These are phyloP conservation scores for Botryotinia calthae DNA, from an alignment of 2,329 filamentous ascomycete species.

Conservation along the genomic window DNA sequence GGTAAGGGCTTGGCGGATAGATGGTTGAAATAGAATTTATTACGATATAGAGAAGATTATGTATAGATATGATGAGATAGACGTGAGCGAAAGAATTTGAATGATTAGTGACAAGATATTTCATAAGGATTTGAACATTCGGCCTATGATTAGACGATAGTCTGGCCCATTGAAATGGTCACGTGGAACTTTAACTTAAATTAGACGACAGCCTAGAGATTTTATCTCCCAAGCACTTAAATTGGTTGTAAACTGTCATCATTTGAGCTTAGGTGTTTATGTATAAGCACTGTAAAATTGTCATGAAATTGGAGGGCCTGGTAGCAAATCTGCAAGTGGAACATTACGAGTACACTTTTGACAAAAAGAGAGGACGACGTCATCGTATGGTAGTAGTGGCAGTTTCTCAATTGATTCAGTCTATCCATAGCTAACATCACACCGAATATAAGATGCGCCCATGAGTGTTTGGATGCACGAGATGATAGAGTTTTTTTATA, in stretches of 20 bases:
- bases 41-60: fast-evolving
- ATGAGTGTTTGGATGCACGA: neutral
- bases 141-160: neutral
- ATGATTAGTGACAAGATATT: neutral
- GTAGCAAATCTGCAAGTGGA: too few species aligned
- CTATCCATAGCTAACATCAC: neutral
- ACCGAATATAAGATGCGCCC: neutral
- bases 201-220: neutral
- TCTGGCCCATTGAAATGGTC: neutral
- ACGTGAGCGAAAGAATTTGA: neutral
- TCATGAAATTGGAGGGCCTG: too few species aligned
- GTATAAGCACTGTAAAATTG: neutral
- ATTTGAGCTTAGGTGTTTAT: neutral
- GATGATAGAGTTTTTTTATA: too few species aligned
- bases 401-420: neutral
- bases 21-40: neutral
- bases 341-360: too few species aligned
- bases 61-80: neutral
- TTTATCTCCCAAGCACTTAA: neutral
- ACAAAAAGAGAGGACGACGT: too few species aligned
- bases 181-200: neutral
- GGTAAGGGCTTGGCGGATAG: neutral
- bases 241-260: neutral
- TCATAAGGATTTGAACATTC: neutral
- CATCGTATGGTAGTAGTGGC: neutral